phyloP scores from a whole-genome alignment of 305 asterid species.

The Fraxinus angustifolia region DNA sequence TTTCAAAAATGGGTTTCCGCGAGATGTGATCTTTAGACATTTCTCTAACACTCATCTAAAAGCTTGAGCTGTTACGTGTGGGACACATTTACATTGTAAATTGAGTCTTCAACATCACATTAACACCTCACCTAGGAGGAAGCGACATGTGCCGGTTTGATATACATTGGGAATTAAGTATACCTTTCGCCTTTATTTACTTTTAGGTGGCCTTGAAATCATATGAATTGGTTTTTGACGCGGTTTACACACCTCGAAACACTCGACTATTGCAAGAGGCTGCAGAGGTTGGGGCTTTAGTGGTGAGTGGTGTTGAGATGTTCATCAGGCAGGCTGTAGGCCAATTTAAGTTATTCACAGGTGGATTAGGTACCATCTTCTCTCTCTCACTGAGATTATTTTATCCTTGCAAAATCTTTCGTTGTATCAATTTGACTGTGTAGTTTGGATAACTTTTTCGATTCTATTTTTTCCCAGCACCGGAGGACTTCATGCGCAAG shows the following conservation, averaged over 20 bases:
- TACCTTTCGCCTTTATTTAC: neutral
- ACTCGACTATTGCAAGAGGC: conserved; percentile 63
- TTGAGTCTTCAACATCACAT: neutral
- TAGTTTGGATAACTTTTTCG: neutral
- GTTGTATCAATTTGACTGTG: neutral
- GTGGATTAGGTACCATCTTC: conserved; percentile 47
- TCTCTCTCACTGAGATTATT: neutral
- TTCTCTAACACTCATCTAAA: neutral
- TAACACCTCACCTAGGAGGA: neutral
- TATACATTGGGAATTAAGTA: neutral
- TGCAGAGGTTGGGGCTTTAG: conserved; percentile 56
- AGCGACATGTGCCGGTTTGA: neutral
- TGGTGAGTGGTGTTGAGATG: conserved; percentile 73
- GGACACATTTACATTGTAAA: neutral
- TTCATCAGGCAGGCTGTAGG: conserved; percentile 67
- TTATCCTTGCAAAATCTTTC: neutral
- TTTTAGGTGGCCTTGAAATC: conserved; percentile 46
- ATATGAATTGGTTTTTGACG: conserved; percentile 62
- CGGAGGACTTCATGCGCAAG: conserved; percentile 75
- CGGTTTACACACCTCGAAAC: conserved; percentile 62
- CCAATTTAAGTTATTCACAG: conserved; percentile 58
- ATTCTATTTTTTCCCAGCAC: conserved; percentile 37
- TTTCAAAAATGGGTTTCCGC: neutral
- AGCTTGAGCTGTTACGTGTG: neutral
- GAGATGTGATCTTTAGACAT: neutral